Conservation (phyloP, 805 yeast genomes). For the Candida palmyrensis region DNA sequence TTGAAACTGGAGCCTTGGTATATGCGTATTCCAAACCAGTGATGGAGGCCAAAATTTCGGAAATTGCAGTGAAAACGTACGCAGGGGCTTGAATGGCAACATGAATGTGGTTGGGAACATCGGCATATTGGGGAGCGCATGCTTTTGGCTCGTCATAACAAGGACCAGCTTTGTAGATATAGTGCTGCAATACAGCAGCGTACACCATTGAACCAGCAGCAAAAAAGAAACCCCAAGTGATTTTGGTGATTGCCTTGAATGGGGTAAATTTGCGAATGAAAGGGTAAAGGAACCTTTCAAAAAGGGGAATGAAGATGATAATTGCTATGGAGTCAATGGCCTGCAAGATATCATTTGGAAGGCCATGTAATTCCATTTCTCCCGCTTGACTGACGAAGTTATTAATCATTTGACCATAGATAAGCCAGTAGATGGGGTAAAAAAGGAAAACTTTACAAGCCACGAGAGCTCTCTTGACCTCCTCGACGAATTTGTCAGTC, state of each 20-base stretch:
- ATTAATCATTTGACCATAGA: slow-evolving; percentile 65
- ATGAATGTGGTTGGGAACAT: slow-evolving; percentile 50
- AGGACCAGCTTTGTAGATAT: slow-evolving; percentile 66
- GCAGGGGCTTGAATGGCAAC: slow-evolving; percentile 72
- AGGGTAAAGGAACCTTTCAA: slow-evolving; percentile 52
- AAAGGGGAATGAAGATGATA: slow-evolving; percentile 71
- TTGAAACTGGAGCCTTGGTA: slow-evolving; percentile 70
- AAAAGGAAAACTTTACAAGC: slow-evolving; percentile 73
- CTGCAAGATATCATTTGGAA: slow-evolving; percentile 77
- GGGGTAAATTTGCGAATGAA: slow-evolving; percentile 42
- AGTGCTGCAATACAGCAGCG: slow-evolving; percentile 71
- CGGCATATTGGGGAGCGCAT: slow-evolving; percentile 40
- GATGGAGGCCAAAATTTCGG: slow-evolving; percentile 75
- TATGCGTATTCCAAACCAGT: slow-evolving; percentile 84
- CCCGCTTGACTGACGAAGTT: slow-evolving; percentile 74
- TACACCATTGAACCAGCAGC: slow-evolving; percentile 65
- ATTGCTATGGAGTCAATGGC: slow-evolving; percentile 72
- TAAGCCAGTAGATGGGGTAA: slow-evolving; percentile 72
- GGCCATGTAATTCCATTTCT: slow-evolving; percentile 66
- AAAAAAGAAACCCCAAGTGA: slow-evolving; percentile 63
- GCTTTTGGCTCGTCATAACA: slow-evolving; percentile 59
- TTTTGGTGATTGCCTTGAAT: slow-evolving; percentile 68
- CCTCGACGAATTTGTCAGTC: slow-evolving; percentile 70
- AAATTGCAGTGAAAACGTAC: slow-evolving; percentile 64
- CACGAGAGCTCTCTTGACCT: slow-evolving; percentile 55